Base-by-base conservation (phyloP, 768 basidiomycete genomes). In the Porphyrellus cyaneotinctus region DNA sequence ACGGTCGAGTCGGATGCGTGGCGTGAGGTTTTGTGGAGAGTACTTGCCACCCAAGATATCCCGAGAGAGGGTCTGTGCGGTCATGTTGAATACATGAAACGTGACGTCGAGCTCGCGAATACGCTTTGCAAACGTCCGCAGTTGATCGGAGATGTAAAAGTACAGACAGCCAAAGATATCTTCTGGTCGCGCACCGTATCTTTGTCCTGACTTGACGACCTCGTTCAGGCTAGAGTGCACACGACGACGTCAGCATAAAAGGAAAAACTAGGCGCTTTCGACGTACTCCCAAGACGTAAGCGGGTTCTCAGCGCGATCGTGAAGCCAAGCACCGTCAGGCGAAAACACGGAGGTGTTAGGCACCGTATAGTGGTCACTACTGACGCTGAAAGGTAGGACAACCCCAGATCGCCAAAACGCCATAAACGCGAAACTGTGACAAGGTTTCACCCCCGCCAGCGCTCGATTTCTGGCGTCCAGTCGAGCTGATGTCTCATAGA, bases 131-230 rank as follows among this genome's bases (percentile, higher is more conserved):
- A 80, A 77, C 3, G 47, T 60, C 28, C 59, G 61, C 12, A 80
- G 68, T 50, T 78, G 68, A 6, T 72, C 64, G 1, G 70, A 64
- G 24, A 79, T 58, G 57, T 67, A 72, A 49, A 79, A 78, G 59
- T 76, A 78, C 14, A 79, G 71, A 47, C 77, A 79, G 6, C 79
- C 79, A 43, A 67, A 75, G 37, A 77, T 63, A 48, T 80, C 78
- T 45, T 74, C 76, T 1, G 60, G 52, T 6, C 60, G 63, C 2
- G 71, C 66, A 0, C 78, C 75, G 18, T 70, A 44, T 3, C 62
- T 64, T 35, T 58, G 48, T 10, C 79, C 78, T 0, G 70, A 63
- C 18, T 65, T 65, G 49, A 72, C 51, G 31, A 79, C 72, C 14
- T 69, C 64, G 22, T 74, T 64, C 5, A 73, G 60, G 57, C 77